A percentile compares a stretch with the other conserved stretches of the same genome.
These are phyloP conservation scores for Nemania bipapillata DNA, from an alignment of 2,329 filamentous ascomycete species.

Conservation along the genomic window DNA sequence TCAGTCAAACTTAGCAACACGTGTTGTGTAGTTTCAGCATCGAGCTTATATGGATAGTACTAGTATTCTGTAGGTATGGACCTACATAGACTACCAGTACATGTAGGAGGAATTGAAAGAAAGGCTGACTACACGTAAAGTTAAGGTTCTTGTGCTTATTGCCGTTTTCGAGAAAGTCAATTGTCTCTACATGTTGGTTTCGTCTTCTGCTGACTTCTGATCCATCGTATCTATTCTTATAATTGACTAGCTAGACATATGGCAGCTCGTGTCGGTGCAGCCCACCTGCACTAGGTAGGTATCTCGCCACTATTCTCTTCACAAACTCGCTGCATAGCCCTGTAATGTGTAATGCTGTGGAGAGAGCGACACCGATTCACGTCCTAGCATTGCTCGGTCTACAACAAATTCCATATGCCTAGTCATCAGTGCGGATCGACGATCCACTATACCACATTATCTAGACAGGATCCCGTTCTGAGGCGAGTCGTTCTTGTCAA, in stretches of 20 bases:
- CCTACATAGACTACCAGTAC: no score
- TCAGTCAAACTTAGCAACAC: slow-evolving; percentile 25
- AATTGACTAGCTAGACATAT: slow-evolving; percentile 5
- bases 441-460: not conserved
- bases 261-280: slow-evolving; percentile 30
- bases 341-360: slow-evolving; percentile 14
- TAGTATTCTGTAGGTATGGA: no score
- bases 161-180: slow-evolving; percentile 20
- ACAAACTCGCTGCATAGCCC: slow-evolving; percentile 12
- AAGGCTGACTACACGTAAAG: slow-evolving; percentile 6
- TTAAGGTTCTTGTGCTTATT: slow-evolving; percentile 21
- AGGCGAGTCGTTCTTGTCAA: slow-evolving; percentile 10
- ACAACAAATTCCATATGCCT: no score
- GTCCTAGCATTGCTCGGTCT: slow-evolving; percentile 17
- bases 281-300: slow-evolving; percentile 18
- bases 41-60: not conserved
- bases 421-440: slow-evolving; percentile 17
- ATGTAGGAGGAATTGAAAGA: slow-evolving; percentile 7
- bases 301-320: slow-evolving; percentile 15
- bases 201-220: not conserved
- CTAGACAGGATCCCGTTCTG: slow-evolving; percentile 18
- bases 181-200: not conserved
- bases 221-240: slow-evolving; percentile 14
- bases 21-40: slow-evolving; percentile 20
- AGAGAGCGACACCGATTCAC: slow-evolving; percentile 6